Conservation (phyloP, 2,329 filamentous ascomycete species). For the Phyllachora maydis region DNA sequence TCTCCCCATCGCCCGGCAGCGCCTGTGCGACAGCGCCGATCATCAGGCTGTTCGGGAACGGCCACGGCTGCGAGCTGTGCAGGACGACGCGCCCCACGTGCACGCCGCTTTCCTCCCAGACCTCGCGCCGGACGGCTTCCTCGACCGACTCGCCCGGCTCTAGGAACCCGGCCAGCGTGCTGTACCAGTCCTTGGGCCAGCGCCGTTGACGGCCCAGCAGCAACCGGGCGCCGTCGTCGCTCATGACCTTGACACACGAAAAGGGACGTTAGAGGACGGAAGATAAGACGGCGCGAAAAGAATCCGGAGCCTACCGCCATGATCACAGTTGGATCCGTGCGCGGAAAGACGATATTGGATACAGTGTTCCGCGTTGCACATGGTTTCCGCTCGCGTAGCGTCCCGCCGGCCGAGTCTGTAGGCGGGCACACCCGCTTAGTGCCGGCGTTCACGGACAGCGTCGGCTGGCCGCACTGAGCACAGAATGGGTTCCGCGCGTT, state of each 20-base stretch:
- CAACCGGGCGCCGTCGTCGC: constrained; percentile 52
- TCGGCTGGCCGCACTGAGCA: constrained; percentile 67
- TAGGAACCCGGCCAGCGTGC: constrained; percentile 70
- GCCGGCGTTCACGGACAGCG: constrained; percentile 57
- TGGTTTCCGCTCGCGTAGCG: constrained; percentile 33
- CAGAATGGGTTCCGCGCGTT: constrained; percentile 86
- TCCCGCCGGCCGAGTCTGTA: constrained; percentile 33
- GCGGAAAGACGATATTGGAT: constrained; percentile 80
- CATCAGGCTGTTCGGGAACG: constrained; percentile 70
- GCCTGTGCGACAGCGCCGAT: constrained; percentile 79
- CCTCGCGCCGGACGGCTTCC: constrained; percentile 64
- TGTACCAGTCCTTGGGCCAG: constrained; percentile 75
- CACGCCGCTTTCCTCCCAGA: constrained; percentile 74
- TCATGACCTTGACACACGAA: no score
- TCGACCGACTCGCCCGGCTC: constrained; percentile 74
- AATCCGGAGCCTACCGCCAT: no score
- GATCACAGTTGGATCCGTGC: constrained; percentile 89
- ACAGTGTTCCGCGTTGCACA: constrained; percentile 71
- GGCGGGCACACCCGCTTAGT: constrained; percentile 66
- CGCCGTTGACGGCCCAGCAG: constrained; percentile 72
- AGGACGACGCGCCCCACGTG: constrained; percentile 57
- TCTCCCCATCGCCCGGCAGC: constrained; percentile 52
- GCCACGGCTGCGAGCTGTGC: constrained; percentile 75
- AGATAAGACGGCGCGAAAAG: no score
- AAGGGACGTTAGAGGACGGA: no score